Base-by-base conservation (phyloP, 2,329 filamentous ascomycete species). In the Coleophoma crateriformis region DNA sequence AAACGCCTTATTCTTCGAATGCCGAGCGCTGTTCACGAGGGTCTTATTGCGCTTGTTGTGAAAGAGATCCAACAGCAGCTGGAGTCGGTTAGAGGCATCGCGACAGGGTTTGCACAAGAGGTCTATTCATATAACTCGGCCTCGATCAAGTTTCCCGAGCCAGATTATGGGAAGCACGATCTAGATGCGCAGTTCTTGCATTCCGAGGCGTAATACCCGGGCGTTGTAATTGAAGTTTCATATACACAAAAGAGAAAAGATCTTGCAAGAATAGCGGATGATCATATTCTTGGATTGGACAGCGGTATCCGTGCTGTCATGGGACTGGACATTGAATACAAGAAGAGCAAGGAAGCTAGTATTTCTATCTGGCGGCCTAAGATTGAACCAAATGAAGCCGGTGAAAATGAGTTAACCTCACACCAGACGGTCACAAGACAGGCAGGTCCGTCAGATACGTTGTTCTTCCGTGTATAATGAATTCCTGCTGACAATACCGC, bases 261-360 rank as follows among this genome's bases (percentile, higher is more conserved):
- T 19, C 48, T 67, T 39, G 45, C 48, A 12, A 20, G 50, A 43
- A 53, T 68, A 43, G 65, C 63, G 2, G 63, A 67, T 34, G 58
- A 62, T 50, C 66, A 67, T 50, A 62, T 67, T 42, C 51, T 66
- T 20, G 59, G 60, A 40, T 58, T 53, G 20, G 47, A 61, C 47
- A 51, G 57, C 39, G 51, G 52, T 50, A 64, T 67, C 37, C 51
- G 59, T n/a, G 60, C 60, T 22, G 60, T 67, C 20, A 47, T 67
- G 6, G 65, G 65, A 34, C 39, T 68, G 33, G 63, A 67, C 50
- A 59, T 67, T 33, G 60, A 62, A 45, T 67, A 67, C 49, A 56
- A 52, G 50, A 48, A 33, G 7, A 55, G 32, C 33, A 61, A 60
- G 51, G 54, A 47, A 55, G 62, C 64, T n/a, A 61, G 55, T 2